Conservation (phyloP, 345 rosid genomes). For the Aegle marmelos region DNA sequence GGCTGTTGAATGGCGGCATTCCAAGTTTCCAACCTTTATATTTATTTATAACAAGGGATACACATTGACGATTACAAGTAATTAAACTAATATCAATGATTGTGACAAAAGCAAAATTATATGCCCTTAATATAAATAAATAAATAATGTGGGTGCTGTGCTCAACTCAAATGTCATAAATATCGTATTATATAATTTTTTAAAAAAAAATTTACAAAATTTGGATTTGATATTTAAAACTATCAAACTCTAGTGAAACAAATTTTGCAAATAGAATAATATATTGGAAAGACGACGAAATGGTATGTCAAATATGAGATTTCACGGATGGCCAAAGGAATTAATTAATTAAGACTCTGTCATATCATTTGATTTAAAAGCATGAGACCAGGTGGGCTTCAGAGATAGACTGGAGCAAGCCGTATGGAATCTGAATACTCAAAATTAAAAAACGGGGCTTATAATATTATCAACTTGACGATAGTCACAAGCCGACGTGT, state of each 20-base stretch:
- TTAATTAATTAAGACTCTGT: not conserved
- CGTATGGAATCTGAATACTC: constrained; percentile 2
- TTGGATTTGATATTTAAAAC: no score
- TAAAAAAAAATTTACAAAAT: no score
- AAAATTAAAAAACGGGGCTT: not conserved
- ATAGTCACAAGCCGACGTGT: not conserved
- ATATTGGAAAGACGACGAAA: not conserved
- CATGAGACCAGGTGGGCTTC: not conserved
- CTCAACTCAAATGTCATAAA: no score
- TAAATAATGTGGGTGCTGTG: no score
- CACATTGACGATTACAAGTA: no score
- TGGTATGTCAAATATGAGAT: not conserved
- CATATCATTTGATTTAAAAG: not conserved
- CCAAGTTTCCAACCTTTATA: no score
- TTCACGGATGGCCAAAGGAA: not conserved
- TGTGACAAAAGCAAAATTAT: no score
- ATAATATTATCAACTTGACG: not conserved
- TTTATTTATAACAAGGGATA: no score
- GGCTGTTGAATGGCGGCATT: no score
- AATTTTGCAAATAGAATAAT: not conserved
- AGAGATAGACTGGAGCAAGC: not conserved
- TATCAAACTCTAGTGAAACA: not conserved
- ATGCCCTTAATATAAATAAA: no score
- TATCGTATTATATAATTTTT: no score
- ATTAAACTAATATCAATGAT: no score